A percentile compares a stretch with the other conserved stretches of the same genome.
Conservation (phyloP, 148 eudicot species). For the Chenopodium suecicum region DNA sequence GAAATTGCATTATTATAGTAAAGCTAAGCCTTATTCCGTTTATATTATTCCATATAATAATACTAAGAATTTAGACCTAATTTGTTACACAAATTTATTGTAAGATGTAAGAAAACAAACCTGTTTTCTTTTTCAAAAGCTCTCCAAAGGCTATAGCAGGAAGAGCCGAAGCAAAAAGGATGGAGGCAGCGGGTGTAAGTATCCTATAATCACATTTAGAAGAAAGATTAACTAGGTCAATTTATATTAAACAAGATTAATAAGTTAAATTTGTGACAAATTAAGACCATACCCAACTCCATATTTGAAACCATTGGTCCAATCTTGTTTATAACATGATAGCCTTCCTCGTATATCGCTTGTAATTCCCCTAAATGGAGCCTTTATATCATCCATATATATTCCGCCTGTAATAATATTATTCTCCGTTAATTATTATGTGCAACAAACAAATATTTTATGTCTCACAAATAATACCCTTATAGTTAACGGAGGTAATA, state of each 20-base stretch:
- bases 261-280: background rate
- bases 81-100: no score
- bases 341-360: constrained; percentile 50
- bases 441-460: no score
- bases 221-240: no score
- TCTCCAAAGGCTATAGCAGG: constrained; percentile 66
- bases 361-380: constrained; percentile 53
- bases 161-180: constrained; percentile 66
- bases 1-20: no score
- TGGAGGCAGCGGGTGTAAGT: constrained; percentile 46
- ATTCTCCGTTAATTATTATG: no score
- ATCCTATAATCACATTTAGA: constrained; percentile 34
- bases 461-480: no score
- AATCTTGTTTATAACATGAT: constrained; percentile 63
- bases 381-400: constrained; percentile 36
- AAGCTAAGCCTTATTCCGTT: no score
- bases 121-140: constrained; percentile 51
- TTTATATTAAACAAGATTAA: no score
- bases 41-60: no score
- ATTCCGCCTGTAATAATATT: background rate
- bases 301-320: constrained; percentile 50
- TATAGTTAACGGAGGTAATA: no score
- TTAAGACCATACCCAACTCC: constrained; percentile 40
- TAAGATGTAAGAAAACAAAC: constrained; percentile 2
- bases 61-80: no score